A percentile compares a stretch with the other conserved stretches of the same genome.
Evolutionary conservation across 1,139 yeast species (phyloP).

Genomic region (Yamadazyma buinensis): DNA sequence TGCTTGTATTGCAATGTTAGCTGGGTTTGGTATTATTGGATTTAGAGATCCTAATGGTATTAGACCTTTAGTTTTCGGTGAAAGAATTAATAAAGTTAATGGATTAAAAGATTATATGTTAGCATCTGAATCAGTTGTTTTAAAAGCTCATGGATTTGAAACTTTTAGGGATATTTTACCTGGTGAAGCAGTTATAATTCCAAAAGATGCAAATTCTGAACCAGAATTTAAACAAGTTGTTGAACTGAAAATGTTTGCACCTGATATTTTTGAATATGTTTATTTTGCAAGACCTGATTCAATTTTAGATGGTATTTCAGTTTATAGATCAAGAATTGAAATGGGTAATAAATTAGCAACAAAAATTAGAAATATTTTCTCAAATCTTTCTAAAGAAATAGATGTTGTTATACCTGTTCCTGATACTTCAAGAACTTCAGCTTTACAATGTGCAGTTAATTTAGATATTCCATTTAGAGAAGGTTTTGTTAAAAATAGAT

Average conservation of each 20-base stretch:
- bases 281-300: conserved; percentile 98
- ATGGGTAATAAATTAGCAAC: conserved; percentile 92
- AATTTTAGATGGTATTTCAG: conserved; percentile 91
- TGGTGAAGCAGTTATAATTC: conserved; percentile 94
- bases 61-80: conserved; percentile 85
- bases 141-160: conserved; percentile 87
- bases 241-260: conserved; percentile 75
- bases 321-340: conserved; percentile 84
- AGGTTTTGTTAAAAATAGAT: conserved; percentile 94
- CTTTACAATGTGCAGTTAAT: conserved; percentile 84
- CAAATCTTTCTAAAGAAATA: conserved; percentile 44
- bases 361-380: conserved; percentile 56
- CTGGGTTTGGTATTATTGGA: conserved; percentile 93
- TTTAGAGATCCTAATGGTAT: conserved; percentile 97
- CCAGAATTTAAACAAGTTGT: conserved; percentile 89
- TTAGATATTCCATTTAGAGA: conserved; percentile 86
- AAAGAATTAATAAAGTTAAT: conserved; percentile 59
- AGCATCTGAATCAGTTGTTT: conserved; percentile 92
- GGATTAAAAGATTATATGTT: conserved; percentile 91
- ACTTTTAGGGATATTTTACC: conserved; percentile 81
- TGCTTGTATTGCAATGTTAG: conserved; percentile 92
- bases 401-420: conserved; percentile 99
- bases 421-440: conserved; percentile 93
- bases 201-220: conserved; percentile 44
- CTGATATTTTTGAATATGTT: conserved; percentile 95